Evolutionary conservation across 228 moss, liverwort and hornwort genomes (phyloP), one percentile per base, ranked within the genome.

Genomic region (Sphagnum fallax): DNA sequence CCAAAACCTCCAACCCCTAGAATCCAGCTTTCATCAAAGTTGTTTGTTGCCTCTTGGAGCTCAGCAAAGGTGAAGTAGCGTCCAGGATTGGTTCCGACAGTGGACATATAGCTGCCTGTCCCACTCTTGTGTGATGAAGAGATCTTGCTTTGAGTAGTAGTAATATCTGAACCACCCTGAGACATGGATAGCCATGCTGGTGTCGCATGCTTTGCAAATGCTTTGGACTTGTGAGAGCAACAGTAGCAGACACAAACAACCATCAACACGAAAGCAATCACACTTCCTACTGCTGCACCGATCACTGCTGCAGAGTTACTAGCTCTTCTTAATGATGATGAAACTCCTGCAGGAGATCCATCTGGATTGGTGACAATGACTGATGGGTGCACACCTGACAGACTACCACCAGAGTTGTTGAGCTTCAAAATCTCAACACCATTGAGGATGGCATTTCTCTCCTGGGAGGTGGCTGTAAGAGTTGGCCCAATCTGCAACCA

Each of bases 1-100:
- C 94, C 94, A 16, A 94, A 94, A 0, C 94, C 94, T 15, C 94
- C 95, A 0, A 95, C 92, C 6, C 95, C 95, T 6, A 95, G 83
- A 14, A 90, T 80, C 49, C 92, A 64, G 4, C 78, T 75, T 49
- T 95, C 92, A 52, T 95, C 90, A 53, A 95, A 95, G 75, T 92
- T 82, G 63, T 95, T 92, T 11, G 95, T 90, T 4, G 91, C 91
- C 55, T 92, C 95, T 48, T 83, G 88, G 6, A 95, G 76, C 90
- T 95, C 95, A 12, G 87, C 87, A 48, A 95, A 95, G 0, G 90
- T 92, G 67, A 95, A 95, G 71, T 90, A 90, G 4, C 95, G 76
- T 0, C 92, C 95, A 52, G 92, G 81, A 74, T 89, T 90, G 11
- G 87, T 78, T 9, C 90, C 83, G 48, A 79, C 87, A 4, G 89